Evolutionary conservation across 2,329 filamentous ascomycete species (phyloP), one percentile per base, ranked within the genome.

Genomic region (Fusarium mundagurra): DNA sequence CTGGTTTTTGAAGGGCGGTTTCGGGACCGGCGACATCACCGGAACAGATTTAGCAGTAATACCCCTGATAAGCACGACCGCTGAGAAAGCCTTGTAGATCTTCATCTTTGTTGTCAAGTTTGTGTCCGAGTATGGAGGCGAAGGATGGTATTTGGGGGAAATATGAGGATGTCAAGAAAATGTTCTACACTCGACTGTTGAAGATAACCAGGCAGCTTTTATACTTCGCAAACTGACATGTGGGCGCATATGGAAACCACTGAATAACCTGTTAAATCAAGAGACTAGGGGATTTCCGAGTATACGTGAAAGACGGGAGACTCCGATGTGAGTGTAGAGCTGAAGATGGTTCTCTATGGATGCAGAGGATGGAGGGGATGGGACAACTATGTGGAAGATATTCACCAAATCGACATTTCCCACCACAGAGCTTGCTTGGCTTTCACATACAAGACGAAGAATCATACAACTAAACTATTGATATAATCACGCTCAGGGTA

Each of bases 71-170:
- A 74, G 53, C 62, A 73, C 34, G 9, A 57, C 38, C 18, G 50
- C 45, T 20, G 62, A 43, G 24, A 73, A 24, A n/a, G 36, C 22
- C 27, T 64, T 50, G 5, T 18, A 22, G 13, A 50, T 29, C 44
- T 60, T 73, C 71, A 73, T 73, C 17, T 45, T 71, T 38, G 16
- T 27, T 53, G 11, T 5, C 9, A n/a, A 61, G 33, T 13, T 53
- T 59, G 8, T 44, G 24, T 38, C 24, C 44, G 10, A 33, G 4
- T 41, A 18, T 33, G 17, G 47, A 34, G 17, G 22, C 29, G 34
- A 31, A 29, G 22, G 20, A 41, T 41, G 12, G 13, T 45, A 14
- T 57, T 31, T 17, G 17, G 36, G 14, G 17, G 16, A 18, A 18
- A 20, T 48, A 10, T 24, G 16, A 47, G 29, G n/a, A 16, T 58